phyloP scores from a whole-genome alignment of 2,329 filamentous ascomycete species.

The Parastagonospora avenae region DNA sequence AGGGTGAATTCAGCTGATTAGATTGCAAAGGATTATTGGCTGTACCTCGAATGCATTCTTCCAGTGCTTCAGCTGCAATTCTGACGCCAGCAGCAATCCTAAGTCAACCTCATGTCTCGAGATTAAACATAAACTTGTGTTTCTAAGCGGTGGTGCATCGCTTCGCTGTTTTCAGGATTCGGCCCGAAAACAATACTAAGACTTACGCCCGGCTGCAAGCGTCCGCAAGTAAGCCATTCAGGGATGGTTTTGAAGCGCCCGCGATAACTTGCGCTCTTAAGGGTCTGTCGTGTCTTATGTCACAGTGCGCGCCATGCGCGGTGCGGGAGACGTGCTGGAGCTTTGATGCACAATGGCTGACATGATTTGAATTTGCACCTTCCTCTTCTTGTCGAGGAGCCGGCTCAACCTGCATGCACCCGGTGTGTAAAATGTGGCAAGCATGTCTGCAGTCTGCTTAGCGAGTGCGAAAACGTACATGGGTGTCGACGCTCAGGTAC shows the following conservation, averaged over 20 bases:
- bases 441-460: not conserved
- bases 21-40: constrained; percentile 1
- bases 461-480: not conserved
- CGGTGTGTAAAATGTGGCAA: not conserved
- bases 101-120: constrained; percentile 2
- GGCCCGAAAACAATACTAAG: not conserved
- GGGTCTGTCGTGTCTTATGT: not conserved
- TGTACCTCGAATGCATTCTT: not conserved
- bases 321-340: not conserved
- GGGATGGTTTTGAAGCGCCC: not conserved
- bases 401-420: not conserved
- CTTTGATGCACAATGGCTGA: not conserved
- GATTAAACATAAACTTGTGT: not conserved
- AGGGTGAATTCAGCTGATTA: constrained; percentile 4
- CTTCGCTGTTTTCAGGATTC: not conserved
- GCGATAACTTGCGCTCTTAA: not conserved
- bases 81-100: constrained; percentile 1
- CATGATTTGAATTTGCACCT: constrained; percentile 2
- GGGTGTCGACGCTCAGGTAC: not conserved
- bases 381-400: not conserved
- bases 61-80: not conserved
- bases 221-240: not conserved
- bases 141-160: not conserved
- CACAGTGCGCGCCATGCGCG: not conserved
- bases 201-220: not conserved